Base-by-base conservation (phyloP, 1,139 yeast genomes). In the Pneumocystis sp. region DNA sequence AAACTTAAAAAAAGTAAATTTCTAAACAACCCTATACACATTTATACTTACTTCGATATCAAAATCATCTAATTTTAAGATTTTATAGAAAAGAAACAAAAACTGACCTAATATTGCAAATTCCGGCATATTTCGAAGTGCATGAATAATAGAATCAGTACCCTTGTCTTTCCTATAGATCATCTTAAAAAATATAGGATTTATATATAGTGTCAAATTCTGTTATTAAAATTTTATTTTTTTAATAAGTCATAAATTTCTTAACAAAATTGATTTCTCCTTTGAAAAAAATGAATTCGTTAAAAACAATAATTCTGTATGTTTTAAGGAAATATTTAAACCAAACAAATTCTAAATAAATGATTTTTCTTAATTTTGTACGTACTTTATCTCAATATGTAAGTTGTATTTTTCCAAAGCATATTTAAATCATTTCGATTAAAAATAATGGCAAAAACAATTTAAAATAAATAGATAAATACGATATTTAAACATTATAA, bases 1-100 rank as follows among this genome's bases (percentile, higher is more conserved):
- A 39, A 42, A 39, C 61, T 39, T 21, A 7, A 21, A 19, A 12
- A 12, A 31, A 12, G 29, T 42, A 21, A 39, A 29, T 12, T 2
- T 15, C 8, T 10, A 17, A 10, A 31, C 3, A 3, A 12, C 12
- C 17, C 21, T n/a, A 59, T 12, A 12, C 6, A 10, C 10, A 8
- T 8, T 21, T 19, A 59, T 39, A 10, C 17, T 10, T 19, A 59
- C 61, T 12, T 59, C 61, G 21, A 39, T 39, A 12, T 59, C 40
- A 59, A 59, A 59, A 59, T 59, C 61, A 39, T 59, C 61, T 12
- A 42, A 12, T 42, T 39, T 59, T 39, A 59, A 21, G 40, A 42
- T 42, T 31, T 59, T 42, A 42, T 42, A 21, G 7, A 59, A 59
- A 42, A 42, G 44, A 39, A 25, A 59, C 12, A 59, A 39, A 42